Conservation (phyloP, 2,329 filamentous ascomycete genomes). For the Hymenoscyphus infarciens region DNA sequence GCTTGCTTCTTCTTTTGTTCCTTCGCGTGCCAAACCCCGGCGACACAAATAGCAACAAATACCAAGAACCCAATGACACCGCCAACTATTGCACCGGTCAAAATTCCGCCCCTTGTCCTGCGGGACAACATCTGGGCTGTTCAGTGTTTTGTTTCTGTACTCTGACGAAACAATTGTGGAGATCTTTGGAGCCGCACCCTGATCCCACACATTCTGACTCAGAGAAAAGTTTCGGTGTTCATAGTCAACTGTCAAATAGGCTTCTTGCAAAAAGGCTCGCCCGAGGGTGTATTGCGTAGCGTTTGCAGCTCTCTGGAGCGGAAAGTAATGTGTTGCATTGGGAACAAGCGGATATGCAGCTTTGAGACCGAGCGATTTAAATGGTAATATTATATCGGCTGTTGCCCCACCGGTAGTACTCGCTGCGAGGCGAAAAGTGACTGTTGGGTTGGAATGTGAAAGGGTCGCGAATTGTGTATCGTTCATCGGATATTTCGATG, state of each 20-base stretch:
- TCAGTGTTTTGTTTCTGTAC: conserved; percentile 2
- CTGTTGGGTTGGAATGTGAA: conserved; percentile 29
- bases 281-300: conserved; percentile 38
- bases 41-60: not conserved
- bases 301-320: conserved; percentile 36
- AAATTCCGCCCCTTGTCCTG: not conserved
- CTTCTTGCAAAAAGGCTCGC: conserved; percentile 41
- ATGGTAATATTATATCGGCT: conserved; percentile 35
- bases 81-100: not conserved
- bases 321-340: conserved; percentile 36
- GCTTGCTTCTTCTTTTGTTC: not conserved
- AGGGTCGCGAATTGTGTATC: conserved; percentile 24
- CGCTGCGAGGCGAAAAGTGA: conserved; percentile 33
- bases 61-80: not conserved
- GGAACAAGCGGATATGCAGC: conserved; percentile 33
- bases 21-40: not conserved
- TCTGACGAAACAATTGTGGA: conserved; percentile 14
- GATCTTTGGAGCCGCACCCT: conserved; percentile 31
- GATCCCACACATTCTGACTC: conserved; percentile 35
- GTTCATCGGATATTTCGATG: conserved; percentile 35
- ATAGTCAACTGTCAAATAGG: conserved; percentile 38
- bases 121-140: not conserved
- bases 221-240: conserved; percentile 40
- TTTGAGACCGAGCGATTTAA: conserved; percentile 37
- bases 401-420: conserved; percentile 23